Percentiles rank a stretch among this genome's conserved stretches.
These are phyloP conservation scores for Blastobotrys apis DNA, from an alignment of 1,139 yeast genomes.

Conservation along the genomic window DNA sequence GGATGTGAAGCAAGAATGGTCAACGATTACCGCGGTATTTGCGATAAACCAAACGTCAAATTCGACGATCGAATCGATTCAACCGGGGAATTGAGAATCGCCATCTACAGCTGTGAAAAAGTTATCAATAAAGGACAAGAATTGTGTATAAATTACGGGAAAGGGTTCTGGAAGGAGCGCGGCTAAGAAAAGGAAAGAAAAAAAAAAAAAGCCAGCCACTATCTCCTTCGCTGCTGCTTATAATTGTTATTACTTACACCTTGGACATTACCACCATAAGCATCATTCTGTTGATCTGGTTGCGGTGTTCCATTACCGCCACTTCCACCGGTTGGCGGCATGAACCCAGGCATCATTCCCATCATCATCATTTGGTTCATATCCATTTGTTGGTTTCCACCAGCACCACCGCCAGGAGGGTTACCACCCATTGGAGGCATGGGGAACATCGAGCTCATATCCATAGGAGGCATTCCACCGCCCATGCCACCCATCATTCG, in stretches of 20 bases:
- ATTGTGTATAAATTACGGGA: conserved; percentile 28
- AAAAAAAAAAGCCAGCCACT: background rate
- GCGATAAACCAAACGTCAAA: conserved; percentile 25
- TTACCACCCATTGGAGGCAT: conserved; percentile 16
- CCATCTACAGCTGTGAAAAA: conserved; percentile 22
- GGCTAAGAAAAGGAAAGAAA: conserved; percentile 8
- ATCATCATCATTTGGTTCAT: conserved; percentile 12
- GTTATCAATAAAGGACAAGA: conserved; percentile 27
- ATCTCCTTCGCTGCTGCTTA: background rate
- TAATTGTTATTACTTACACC: background rate
- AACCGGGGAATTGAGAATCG: conserved; percentile 25
- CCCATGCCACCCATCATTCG: conserved; percentile 22
- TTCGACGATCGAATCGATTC: conserved; percentile 24
- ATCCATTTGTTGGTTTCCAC: conserved; percentile 4
- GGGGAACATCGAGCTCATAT: conserved; percentile 12
- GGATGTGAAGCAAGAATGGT: conserved; percentile 33
- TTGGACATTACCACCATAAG: background rate
- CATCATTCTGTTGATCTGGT: conserved; percentile 11
- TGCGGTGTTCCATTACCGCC: background rate
- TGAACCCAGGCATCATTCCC: conserved; percentile 15
- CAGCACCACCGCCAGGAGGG: conserved; percentile 11
- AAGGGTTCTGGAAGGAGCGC: conserved; percentile 26
- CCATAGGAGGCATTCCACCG: conserved; percentile 22
- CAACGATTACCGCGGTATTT: conserved; percentile 31
- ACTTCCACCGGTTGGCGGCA: conserved; percentile 9